phyloP scores from a whole-genome alignment of 345 rosid genomes.

The Populus alba region DNA sequence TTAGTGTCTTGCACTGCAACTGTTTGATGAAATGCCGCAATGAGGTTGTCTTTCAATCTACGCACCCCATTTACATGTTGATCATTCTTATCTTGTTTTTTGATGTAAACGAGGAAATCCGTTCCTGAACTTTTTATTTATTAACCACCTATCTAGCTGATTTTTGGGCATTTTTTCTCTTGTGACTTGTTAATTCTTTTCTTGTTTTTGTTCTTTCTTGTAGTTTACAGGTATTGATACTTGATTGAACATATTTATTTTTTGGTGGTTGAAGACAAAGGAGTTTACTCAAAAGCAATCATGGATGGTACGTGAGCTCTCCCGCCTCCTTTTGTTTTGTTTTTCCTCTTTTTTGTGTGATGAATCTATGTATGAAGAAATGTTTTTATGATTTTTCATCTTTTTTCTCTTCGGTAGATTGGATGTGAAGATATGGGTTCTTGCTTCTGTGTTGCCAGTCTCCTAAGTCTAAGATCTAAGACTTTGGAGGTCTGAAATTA shows the following conservation, averaged over 20 bases:
- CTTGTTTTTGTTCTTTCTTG: not conserved
- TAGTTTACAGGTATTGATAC: constrained; percentile 12
- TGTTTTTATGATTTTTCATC: too few species aligned
- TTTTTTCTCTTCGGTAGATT: too few species aligned
- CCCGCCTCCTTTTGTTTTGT: not conserved
- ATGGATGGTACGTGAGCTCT: constrained; percentile 45
- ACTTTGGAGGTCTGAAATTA: too few species aligned
- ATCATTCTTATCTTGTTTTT: not conserved
- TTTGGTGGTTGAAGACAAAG: not conserved
- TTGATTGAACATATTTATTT: not conserved
- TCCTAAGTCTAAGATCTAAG: too few species aligned
- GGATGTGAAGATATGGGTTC: too few species aligned
- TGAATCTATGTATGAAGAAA: too few species aligned
- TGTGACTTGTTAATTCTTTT: not conserved
- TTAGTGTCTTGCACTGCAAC: not conserved
- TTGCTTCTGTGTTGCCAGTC: too few species aligned
- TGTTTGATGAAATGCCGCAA: constrained; percentile 29
- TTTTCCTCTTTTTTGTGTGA: too few species aligned
- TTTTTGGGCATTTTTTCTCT: not conserved
- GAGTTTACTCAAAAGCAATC: constrained; percentile 19
- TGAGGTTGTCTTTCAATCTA: not conserved
- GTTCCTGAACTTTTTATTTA: not conserved
- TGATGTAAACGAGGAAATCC: not conserved
- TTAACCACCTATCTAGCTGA: not conserved
- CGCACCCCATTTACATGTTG: not conserved